Evolutionary conservation across 495 filamentous ascomycete species (phyloP).

Genomic region (Penicillium goetzii): DNA sequence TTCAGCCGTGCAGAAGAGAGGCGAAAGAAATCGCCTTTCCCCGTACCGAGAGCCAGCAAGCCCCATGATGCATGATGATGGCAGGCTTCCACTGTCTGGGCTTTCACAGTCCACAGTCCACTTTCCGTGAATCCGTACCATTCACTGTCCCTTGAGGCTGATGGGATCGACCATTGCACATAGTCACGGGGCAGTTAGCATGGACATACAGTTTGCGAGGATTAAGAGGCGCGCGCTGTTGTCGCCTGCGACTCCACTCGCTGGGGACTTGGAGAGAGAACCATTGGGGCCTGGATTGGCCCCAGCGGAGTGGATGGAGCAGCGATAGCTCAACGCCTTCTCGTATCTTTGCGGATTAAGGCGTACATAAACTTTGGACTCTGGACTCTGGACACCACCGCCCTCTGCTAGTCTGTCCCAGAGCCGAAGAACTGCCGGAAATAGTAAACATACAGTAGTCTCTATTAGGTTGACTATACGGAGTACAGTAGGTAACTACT

Average conservation of each 20-base stretch:
- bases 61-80: background rate
- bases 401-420: background rate
- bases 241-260: background rate
- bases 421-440: background rate
- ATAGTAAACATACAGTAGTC: background rate
- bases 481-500: background rate
- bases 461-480: background rate
- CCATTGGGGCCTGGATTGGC: background rate
- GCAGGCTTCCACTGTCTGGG: background rate
- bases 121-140: background rate
- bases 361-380: background rate
- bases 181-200: background rate
- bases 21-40: background rate
- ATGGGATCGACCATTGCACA: background rate
- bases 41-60: background rate
- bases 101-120: background rate
- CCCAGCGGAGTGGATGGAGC: background rate
- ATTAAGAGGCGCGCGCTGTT: background rate
- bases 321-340: constrained; percentile 3
- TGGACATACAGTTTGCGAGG: background rate
- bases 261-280: background rate
- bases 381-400: background rate
- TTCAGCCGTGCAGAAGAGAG: background rate
- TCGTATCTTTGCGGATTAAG: background rate
- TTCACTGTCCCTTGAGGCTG: background rate